Evolutionary conservation across 1,284 basidiomycete species (phyloP), one percentile per base, ranked within the genome.

Genomic region (Leccinum angustisporum): DNA sequence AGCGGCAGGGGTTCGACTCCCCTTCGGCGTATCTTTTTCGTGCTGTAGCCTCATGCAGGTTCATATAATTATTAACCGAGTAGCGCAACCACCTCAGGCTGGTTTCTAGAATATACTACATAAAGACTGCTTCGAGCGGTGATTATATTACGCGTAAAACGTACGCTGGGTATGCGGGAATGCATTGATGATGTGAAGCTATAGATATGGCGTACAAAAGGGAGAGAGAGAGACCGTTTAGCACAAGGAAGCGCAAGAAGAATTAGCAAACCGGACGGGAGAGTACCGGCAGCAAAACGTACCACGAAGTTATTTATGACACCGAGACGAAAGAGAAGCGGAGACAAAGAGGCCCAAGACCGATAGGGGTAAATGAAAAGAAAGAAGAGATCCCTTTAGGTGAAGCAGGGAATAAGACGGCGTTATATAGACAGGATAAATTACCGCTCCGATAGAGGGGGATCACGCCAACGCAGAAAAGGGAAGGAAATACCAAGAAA

Each of bases 1-100:
- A 88, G 86, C 86, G 86, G 86, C 87, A 86, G 81, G 86, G 86
- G 86, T 88, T 88, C 87, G 86, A 88, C 81, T 88, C 86, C 86
- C 86, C 79, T 85, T 84, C 81, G 78, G 83, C 80, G 84, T 86
- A 85, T 64, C 21, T 57, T 67, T 65, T 68, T 64, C 11, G 18
- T 21, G 43, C 43, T 8, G 16, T 40, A 14, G 4, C 36, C 36
- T 16, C 36, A 38, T 38, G 36, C 14, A 38, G 4, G 38, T 40
- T 16, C 18, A 18, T 21, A 11, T 46, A 46, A 46, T 46, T 38
- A 34, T 34, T 18, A 30, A 11, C n/a, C 30, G 34, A 34, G 34
- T 34, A 34, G 11, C 11, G 11, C 33, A 34, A 34, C n/a, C n/a
- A 31, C 30, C 31, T 18, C 36, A 25, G 25, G 25, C 31, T 36